Evolutionary conservation across 1,139 yeast genomes (phyloP).

Genomic region (Debaryomyces sp.): DNA sequence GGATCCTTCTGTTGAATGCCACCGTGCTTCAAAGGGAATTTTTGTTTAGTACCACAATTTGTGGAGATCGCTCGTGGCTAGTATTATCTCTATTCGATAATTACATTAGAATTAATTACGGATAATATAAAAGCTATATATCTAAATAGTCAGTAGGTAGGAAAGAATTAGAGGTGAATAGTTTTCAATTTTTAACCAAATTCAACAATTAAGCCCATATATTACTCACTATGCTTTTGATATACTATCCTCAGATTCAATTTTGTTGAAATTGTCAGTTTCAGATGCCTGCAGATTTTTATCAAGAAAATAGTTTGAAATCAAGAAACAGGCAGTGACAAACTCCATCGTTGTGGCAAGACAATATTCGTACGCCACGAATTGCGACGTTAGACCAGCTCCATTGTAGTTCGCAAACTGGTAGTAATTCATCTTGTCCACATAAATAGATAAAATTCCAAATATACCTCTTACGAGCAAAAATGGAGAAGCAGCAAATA

Average conservation of each 20-base stretch:
- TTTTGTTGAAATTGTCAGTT: not conserved
- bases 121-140: not conserved
- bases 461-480: constrained; percentile 34
- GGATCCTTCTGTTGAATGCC: no score
- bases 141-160: not conserved
- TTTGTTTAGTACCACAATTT: no score
- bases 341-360: constrained; percentile 42
- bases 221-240: not conserved
- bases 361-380: constrained; percentile 36
- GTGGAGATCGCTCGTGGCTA: no score
- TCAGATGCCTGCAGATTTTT: not conserved
- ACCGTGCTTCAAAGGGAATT: no score
- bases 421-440: constrained; percentile 34
- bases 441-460: constrained; percentile 33
- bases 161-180: not conserved
- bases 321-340: constrained; percentile 27
- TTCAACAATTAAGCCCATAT: not conserved
- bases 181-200: not conserved
- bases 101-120: not conserved
- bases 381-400: constrained; percentile 19
- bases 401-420: constrained; percentile 27
- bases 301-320: constrained; percentile 18
- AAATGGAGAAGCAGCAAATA: constrained; percentile 28
- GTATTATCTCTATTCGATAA: not conserved
- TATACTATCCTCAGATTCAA: not conserved